phyloP scores from a whole-genome alignment of 2,329 filamentous ascomycete genomes.

The Pseudogymnoascus sp. region DNA sequence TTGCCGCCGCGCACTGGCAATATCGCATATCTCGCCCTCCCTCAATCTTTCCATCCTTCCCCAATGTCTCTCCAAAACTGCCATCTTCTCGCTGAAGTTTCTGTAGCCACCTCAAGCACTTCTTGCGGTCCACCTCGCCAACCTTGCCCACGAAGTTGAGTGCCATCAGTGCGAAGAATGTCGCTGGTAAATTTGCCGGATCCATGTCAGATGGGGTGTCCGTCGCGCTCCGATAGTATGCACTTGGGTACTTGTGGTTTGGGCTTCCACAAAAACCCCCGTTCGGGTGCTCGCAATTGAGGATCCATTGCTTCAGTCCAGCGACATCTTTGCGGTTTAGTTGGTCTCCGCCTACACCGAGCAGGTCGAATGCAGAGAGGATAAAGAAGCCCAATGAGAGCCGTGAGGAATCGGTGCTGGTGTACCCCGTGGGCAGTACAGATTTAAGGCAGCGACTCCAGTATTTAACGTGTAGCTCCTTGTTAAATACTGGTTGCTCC shows the following conservation, averaged over 20 bases:
- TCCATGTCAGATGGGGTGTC: conserved; percentile 52
- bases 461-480: conserved; percentile 72
- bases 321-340: conserved; percentile 42
- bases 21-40: conserved; percentile 81
- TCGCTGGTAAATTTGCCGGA: conserved; percentile 77
- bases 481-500: conserved; percentile 39
- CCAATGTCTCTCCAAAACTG: conserved; percentile 80
- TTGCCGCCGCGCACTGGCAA: conserved; percentile 73
- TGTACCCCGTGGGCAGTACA: conserved; percentile 74
- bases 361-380: conserved; percentile 73
- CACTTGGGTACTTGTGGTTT: conserved; percentile 43
- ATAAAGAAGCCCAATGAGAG: conserved; percentile 87
- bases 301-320: conserved; percentile 64
- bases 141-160: conserved; percentile 56
- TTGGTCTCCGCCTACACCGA: conserved; percentile 52
- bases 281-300: conserved; percentile 69
- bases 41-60: conserved; percentile 48
- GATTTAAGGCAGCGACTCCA: conserved; percentile 83
- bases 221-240: conserved; percentile 27
- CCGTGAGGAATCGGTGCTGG: conserved; percentile 79
- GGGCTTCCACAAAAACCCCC: conserved; percentile 88
- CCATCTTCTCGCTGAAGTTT: conserved; percentile 73
- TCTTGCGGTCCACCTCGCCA: conserved; percentile 54
- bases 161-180: conserved; percentile 75
- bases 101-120: conserved; percentile 66